Percentiles rank a stretch among this genome's conserved stretches.
phyloP scores from a whole-genome alignment of 176 grass and related monocot genomes.

The Carex myosuroides region DNA sequence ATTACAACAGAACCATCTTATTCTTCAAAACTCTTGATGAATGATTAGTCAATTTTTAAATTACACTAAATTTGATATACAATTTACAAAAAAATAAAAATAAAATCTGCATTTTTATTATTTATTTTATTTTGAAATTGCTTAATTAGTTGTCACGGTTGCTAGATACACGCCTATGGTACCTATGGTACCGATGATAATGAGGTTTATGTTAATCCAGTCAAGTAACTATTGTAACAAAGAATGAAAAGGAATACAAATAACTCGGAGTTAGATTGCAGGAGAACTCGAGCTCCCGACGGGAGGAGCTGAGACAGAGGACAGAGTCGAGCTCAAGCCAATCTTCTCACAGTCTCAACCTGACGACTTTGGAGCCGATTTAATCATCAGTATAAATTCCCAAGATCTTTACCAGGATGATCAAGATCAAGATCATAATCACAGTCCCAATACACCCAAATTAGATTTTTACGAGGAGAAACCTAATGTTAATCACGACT shows the following conservation, averaged over 20 bases:
- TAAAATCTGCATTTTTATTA: too few species aligned
- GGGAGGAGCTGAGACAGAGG: constrained; percentile 35
- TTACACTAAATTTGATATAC: too few species aligned
- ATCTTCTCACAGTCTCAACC: constrained; percentile 86
- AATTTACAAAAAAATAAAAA: too few species aligned
- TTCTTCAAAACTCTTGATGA: too few species aligned
- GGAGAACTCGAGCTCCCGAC: constrained; percentile 57
- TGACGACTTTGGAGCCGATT: constrained; percentile 49
- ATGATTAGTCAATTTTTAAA: too few species aligned
- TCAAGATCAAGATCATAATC: constrained; percentile 7
- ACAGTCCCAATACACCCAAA: constrained; percentile 19
- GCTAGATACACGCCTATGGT: too few species aligned
- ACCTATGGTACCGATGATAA: background rate
- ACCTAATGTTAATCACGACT: constrained; percentile 56
- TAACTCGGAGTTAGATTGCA: constrained; percentile 87
- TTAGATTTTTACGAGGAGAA: constrained; percentile 56
- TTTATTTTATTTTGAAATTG: too few species aligned
- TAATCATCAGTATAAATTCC: constrained; percentile 16
- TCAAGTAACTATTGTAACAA: background rate
- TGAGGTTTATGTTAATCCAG: background rate
- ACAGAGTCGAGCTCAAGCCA: constrained; percentile 37
- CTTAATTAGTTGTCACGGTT: too few species aligned
- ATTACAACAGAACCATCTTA: too few species aligned
- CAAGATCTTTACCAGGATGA: constrained; percentile 9
- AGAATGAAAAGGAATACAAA: background rate